Evolutionary conservation across 2,329 filamentous ascomycete genomes (phyloP).

Genomic region (Fusarium denticulatum): DNA sequence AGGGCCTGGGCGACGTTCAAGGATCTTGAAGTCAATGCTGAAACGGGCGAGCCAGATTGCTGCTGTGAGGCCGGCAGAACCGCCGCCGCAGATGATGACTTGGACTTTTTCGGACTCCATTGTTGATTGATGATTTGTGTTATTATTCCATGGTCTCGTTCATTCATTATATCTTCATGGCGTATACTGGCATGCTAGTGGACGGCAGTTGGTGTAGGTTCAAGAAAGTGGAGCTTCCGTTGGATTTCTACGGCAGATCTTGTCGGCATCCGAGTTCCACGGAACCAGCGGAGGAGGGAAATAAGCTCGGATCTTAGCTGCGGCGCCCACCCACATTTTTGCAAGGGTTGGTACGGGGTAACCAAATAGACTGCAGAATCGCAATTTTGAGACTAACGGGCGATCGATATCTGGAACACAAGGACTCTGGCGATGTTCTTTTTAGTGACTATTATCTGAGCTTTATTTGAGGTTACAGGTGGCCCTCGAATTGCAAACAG

Average conservation of each 20-base stretch:
- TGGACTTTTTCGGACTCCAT: slow-evolving; percentile 7
- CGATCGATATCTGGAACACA: background rate
- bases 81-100: slow-evolving; percentile 16
- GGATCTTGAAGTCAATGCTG: slow-evolving; percentile 12
- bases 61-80: slow-evolving; percentile 19
- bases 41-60: slow-evolving; percentile 18
- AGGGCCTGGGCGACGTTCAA: background rate
- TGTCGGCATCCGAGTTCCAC: slow-evolving; percentile 5
- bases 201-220: background rate
- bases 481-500: background rate
- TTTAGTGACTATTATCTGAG: background rate
- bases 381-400: background rate
- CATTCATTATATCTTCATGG: background rate
- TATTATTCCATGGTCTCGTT: rapidly evolving
- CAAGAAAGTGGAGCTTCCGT: background rate
- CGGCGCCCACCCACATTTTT: background rate
- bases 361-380: no score
- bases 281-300: background rate
- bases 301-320: background rate
- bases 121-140: background rate
- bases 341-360: background rate
- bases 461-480: background rate
- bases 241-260: background rate
- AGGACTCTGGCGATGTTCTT: rapidly evolving
- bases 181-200: background rate